phyloP scores from a whole-genome alignment of 768 basidiomycete genomes.

The Hypholoma fasciculare region DNA sequence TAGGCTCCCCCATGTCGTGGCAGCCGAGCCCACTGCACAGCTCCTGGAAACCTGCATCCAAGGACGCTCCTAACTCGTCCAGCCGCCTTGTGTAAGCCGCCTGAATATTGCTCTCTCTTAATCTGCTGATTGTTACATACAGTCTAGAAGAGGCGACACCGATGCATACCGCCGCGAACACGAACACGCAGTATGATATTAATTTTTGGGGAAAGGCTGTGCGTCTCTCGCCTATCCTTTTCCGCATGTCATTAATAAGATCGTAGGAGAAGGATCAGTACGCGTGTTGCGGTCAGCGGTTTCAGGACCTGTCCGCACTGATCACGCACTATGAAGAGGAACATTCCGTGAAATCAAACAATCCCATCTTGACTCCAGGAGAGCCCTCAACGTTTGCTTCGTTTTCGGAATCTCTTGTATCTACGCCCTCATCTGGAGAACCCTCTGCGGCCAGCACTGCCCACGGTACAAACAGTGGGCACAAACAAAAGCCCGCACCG shows the following conservation, averaged over 20 bases:
- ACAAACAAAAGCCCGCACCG: too few species aligned
- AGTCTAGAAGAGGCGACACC: not conserved
- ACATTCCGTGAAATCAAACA: not conserved
- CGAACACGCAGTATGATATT: not conserved
- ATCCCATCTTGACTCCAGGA: too few species aligned
- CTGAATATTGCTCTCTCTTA: too few species aligned
- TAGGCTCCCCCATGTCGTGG: not conserved
- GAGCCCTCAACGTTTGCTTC: too few species aligned
- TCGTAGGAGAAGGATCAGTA: not conserved
- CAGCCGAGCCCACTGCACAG: not conserved
- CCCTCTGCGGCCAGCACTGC: too few species aligned
- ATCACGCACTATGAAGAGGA: not conserved
- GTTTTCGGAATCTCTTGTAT: too few species aligned
- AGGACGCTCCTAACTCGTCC: too few species aligned
- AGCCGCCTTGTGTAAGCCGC: too few species aligned
- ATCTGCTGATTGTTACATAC: not conserved
- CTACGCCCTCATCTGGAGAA: too few species aligned
- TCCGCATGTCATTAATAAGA: too few species aligned
- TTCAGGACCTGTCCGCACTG: not conserved
- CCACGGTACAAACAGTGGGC: too few species aligned
- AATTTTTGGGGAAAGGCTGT: not conserved
- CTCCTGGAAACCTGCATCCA: not conserved
- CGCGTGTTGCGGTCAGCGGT: not conserved
- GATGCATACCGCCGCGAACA: not conserved
- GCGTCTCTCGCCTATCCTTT: not conserved